Base-by-base conservation (phyloP, 2,329 filamentous ascomycete genomes). In the Xenosphaeropsis pyriputrescens region DNA sequence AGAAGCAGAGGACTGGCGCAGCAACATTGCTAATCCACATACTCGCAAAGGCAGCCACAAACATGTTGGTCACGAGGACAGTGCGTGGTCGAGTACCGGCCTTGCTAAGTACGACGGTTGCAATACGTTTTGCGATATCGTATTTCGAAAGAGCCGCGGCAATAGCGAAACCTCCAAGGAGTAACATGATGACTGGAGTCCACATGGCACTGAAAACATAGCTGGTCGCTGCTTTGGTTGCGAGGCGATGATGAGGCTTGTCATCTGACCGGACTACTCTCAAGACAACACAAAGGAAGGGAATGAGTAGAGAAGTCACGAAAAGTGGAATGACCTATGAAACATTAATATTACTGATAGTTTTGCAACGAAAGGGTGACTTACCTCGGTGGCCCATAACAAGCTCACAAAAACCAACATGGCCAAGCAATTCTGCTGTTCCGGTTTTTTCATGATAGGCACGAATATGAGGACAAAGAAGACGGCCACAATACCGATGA, bases 21-120 rank as follows among this genome's bases (percentile, higher is more conserved):
- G 91, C 91, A 18, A 98, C 93, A 49, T 98, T 98, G 61, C 86
- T 94, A 53, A 98, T 96, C 68, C 93, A 85, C 91, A 98, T 98
- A 50, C 86, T 95, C 7, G 93, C 81, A 57, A 98, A 93, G 53
- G 91, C 93, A 39, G 89, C 88, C 32, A 98, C 91, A 50, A 95
- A 88, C 91, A 98, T 98, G 62, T 89, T 95, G 38, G 89, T 91
- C n/a, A 98, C 61, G 4, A 98, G 68, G 3, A 98, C 91, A 2
- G 84, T 89, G 39, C 79, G 71, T 8, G 91, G 91, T 50, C 79
- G 81, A 3, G 91, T 95, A 6, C 91, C 91, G 7, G 91, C 91
- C 63, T 94, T 96, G 65, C 86, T 94, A 26, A 98, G 70, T 18
- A 98, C 84, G 51, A 96, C 85, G 1, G 89, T 95, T 2, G 91